These are phyloP conservation scores for Alternaria atra DNA, from an alignment of 2,329 filamentous ascomycete species.

Conservation along the genomic window DNA sequence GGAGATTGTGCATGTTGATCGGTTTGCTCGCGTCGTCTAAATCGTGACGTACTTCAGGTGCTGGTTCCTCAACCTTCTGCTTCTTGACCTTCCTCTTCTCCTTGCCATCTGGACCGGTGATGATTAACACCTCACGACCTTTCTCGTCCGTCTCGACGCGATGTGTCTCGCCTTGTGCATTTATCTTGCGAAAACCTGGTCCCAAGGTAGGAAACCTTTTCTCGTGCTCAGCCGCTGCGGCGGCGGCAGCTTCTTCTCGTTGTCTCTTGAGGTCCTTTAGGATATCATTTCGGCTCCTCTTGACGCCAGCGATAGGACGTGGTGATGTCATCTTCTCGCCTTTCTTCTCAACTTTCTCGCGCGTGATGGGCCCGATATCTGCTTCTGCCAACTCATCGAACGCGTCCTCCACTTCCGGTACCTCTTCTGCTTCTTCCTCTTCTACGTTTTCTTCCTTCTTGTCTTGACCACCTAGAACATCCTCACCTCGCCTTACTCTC, in stretches of 20 bases:
- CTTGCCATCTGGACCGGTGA: slow-evolving; percentile 67
- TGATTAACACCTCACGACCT: slow-evolving; percentile 67
- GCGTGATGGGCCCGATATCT: slow-evolving; percentile 73
- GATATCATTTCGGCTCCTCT: slow-evolving; percentile 67
- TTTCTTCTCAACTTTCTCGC: slow-evolving; percentile 65
- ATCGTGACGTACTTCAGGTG: slow-evolving; percentile 52
- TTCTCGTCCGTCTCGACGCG: slow-evolving; percentile 65
- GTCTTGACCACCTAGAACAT: slow-evolving; percentile 51
- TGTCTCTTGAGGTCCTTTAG: slow-evolving; percentile 67
- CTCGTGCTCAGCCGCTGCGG: slow-evolving; percentile 53
- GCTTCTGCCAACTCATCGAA: slow-evolving; percentile 67
- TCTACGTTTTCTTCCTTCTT: slow-evolving; percentile 42
- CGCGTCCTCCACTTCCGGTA: slow-evolving; percentile 54
- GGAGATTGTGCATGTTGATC: slow-evolving; percentile 51
- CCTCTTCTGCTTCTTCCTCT: slow-evolving; percentile 37
- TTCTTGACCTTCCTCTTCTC: slow-evolving; percentile 70
- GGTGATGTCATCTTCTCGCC: slow-evolving; percentile 58
- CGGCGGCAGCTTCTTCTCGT: slow-evolving; percentile 56
- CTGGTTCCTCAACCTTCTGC: slow-evolving; percentile 51
- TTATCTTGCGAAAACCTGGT: slow-evolving; percentile 64
- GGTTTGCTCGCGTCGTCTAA: slow-evolving; percentile 57
- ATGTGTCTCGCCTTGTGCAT: slow-evolving; percentile 58
- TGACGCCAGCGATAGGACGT: slow-evolving; percentile 57
- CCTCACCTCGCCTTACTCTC: slow-evolving; percentile 72
- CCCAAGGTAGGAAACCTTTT: slow-evolving; percentile 59